Conservation (phyloP, 768 basidiomycete genomes). For the Erythrobasidium yunnanense region DNA sequence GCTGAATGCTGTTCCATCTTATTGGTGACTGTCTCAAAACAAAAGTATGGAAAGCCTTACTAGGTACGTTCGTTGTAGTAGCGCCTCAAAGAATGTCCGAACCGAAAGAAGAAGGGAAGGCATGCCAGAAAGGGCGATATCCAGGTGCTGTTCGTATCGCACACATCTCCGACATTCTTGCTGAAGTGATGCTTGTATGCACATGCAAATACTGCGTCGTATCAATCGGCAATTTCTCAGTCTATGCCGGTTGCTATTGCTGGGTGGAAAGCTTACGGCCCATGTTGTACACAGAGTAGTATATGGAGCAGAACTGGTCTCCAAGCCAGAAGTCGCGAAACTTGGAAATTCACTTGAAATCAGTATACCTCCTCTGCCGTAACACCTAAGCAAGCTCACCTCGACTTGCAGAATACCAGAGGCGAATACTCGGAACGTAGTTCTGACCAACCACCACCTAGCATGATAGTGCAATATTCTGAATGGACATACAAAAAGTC, state of each 20-base stretch:
- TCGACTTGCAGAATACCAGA: slow-evolving; percentile 13
- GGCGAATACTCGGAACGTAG: neutral
- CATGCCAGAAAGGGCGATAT: neutral
- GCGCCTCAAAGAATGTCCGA: slow-evolving; percentile 6
- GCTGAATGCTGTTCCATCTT: slow-evolving; percentile 12
- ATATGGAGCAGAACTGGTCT: slow-evolving; percentile 13
- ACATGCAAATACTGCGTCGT: slow-evolving; percentile 2
- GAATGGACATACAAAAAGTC: neutral
- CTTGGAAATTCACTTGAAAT: neutral
- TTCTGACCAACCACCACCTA: slow-evolving; percentile 14
- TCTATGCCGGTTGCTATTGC: neutral
- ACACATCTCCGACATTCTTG: neutral
- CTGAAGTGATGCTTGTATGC: neutral
- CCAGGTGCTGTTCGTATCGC: slow-evolving; percentile 1
- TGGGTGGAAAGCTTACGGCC: neutral
- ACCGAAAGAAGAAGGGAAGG: slow-evolving; percentile 2
- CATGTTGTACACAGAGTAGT: neutral
- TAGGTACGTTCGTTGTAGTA: neutral
- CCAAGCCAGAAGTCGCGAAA: slow-evolving; percentile 19
- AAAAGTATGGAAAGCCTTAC: neutral
- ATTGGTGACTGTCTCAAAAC: too few relatives aligned
- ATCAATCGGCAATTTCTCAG: neutral
- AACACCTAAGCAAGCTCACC: too few relatives aligned
- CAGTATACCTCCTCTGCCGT: too few relatives aligned
- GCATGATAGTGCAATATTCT: slow-evolving; percentile 9